phyloP scores from a whole-genome alignment of 805 yeast species.

The Candida cerambycidarum region DNA sequence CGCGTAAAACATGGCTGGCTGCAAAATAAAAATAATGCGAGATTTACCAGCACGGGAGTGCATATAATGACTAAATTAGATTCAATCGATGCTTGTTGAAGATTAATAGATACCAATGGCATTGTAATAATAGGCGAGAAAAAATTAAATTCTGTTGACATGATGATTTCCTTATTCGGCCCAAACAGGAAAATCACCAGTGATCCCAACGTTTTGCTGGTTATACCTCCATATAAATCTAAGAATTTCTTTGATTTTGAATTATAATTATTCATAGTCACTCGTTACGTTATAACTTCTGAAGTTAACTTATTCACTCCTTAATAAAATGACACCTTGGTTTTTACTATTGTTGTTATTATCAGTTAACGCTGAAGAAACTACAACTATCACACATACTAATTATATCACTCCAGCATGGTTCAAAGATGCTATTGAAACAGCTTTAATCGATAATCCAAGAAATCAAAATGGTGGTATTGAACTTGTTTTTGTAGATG shows the following conservation, averaged over 20 bases:
- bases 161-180: not conserved
- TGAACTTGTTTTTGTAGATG: constrained; percentile 31
- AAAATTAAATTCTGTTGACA: not conserved
- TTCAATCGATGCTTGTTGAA: not conserved
- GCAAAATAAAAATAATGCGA: constrained; percentile 12
- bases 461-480: constrained; percentile 24
- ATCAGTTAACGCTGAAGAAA: constrained; percentile 12
- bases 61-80: not conserved
- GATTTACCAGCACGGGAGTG: constrained; percentile 9
- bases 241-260: not conserved
- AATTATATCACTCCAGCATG: constrained; percentile 26
- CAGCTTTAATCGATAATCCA: constrained; percentile 22
- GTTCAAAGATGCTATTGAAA: constrained; percentile 18
- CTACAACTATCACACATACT: constrained; percentile 25
- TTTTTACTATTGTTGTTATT: constrained; percentile 2
- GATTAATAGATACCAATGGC: not conserved
- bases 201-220: constrained; percentile 3
- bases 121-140: constrained; percentile 1
- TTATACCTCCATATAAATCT: not conserved
- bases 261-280: constrained; percentile 3
- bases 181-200: not conserved
- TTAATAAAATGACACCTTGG: constrained; percentile 3
- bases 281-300: not conserved
- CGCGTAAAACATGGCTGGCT: constrained; percentile 14
- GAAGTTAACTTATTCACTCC: not conserved